These are phyloP conservation scores for Auricularia heimuer DNA, from an alignment of 768 basidiomycete species.

Conservation along the genomic window DNA sequence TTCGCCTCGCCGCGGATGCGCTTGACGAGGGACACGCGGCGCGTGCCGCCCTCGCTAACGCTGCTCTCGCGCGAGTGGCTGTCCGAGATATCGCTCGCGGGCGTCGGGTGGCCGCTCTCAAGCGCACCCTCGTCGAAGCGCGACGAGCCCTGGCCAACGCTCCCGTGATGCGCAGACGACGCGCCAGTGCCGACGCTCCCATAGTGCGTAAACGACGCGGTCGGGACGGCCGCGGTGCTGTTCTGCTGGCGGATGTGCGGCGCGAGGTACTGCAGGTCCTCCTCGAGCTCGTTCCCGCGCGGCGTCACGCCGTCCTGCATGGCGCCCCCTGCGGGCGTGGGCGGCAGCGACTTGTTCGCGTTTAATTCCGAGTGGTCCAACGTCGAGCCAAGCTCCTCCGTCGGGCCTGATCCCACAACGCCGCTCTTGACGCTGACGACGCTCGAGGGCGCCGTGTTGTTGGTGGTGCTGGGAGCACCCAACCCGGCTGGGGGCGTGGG, in stretches of 20 bases:
- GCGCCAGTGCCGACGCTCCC: background rate
- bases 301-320: background rate
- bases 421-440: background rate
- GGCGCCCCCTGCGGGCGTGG: background rate
- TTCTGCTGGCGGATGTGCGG: background rate
- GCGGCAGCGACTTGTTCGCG: background rate
- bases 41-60: background rate
- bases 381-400: no score
- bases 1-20: background rate
- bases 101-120: background rate
- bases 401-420: background rate
- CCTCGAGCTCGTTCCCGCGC: background rate
- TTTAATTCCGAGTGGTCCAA: no score
- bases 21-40: background rate
- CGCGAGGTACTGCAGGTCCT: slow-evolving; percentile 1
- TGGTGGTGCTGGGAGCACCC: background rate
- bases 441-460: background rate
- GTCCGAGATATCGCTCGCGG: background rate
- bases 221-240: background rate
- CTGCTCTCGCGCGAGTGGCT: background rate
- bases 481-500: background rate
- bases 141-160: background rate
- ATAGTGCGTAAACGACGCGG: background rate
- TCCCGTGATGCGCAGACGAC: background rate
- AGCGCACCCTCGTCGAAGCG: background rate